Base-by-base conservation (phyloP, 306 rosid genomes). In the Vigna hirtella region DNA sequence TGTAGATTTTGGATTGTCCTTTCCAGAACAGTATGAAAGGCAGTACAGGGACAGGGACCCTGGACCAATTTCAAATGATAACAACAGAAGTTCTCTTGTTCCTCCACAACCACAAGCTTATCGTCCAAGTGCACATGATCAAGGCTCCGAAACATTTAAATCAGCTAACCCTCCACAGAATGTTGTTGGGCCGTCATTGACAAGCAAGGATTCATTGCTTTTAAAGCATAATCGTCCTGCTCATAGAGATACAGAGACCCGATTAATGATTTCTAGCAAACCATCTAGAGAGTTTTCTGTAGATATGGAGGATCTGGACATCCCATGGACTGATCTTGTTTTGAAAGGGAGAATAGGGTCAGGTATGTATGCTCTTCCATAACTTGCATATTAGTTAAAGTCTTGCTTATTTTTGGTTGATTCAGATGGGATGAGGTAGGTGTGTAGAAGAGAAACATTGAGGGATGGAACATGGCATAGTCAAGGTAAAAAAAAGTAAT, bases 291-390 rank as follows among this genome's bases (percentile, higher is more conserved):
- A 87, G 64, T 64, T 86, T 71, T 52, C 74, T 69, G 78, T 90
- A 36, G 90, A 83, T 50, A 61, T 88, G 73, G 96, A 88, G 75
- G 96, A 92, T 82, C 85, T 92, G 80, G 87, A 86, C 83, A 90
- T 93, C 67, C 92, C 96, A 4, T 93, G 96, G 97, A 74, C 36
- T 47, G 97, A 90, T 64, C 93, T 93, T 83, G 86, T 83, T 77
- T 13, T 93, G 50, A 93, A 90, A 82, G 96, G 91, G 81, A 84
- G 80, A 86, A 93, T 93, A 53, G 97, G 97, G 68, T 89, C 97
- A 87, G 97, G 97, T 90, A 86, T 70, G 1, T 66, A 30, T 62
- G 9, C 53, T 42, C 28, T 56, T 56, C 68, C 36, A 40, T 24
- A 53, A 15, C 43, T 18, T 47, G 70, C 36, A 38, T 20, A 34